phyloP scores from a whole-genome alignment of 2,329 filamentous ascomycete species.

The Ustilaginoidea virens region DNA sequence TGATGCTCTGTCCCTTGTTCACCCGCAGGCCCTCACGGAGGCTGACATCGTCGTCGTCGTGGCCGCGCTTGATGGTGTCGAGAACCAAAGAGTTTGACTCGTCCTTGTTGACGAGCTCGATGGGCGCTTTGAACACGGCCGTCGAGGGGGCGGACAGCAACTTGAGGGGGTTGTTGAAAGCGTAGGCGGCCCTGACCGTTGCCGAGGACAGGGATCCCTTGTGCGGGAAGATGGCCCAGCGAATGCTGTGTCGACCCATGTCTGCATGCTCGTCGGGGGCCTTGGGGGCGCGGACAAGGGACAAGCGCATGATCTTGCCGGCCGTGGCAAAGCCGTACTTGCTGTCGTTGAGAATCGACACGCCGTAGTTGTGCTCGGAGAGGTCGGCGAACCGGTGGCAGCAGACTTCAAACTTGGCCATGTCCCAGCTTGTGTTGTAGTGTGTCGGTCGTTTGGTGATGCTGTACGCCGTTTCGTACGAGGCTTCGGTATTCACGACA shows the following conservation, averaged over 20 bases:
- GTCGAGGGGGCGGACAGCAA: slow-evolving; percentile 15
- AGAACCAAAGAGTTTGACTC: slow-evolving; percentile 51
- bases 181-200: slow-evolving; percentile 71
- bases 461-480: slow-evolving; percentile 90
- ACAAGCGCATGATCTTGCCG: slow-evolving; percentile 80
- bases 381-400: slow-evolving; percentile 90
- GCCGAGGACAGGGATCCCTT: slow-evolving; percentile 51
- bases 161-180: slow-evolving; percentile 73
- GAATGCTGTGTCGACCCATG: slow-evolving; percentile 78
- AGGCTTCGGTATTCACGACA: slow-evolving; percentile 78
- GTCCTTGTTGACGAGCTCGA: slow-evolving; percentile 49
- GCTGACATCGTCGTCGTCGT: slow-evolving; percentile 65
- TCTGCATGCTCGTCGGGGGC: slow-evolving; percentile 87
- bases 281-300: slow-evolving; percentile 73
- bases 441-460: slow-evolving; percentile 82
- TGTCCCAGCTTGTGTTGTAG: slow-evolving; percentile 95
- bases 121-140: slow-evolving; percentile 24
- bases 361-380: slow-evolving; percentile 75
- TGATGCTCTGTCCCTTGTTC: slow-evolving; percentile 61
- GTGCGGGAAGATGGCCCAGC: slow-evolving; percentile 85
- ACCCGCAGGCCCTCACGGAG: slow-evolving; percentile 42
- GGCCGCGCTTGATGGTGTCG: slow-evolving; percentile 86
- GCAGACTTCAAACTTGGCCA: slow-evolving; percentile 96
- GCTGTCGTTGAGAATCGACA: slow-evolving; percentile 85
- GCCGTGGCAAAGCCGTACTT: slow-evolving; percentile 92